Evolutionary conservation across 768 basidiomycete genomes (phyloP).

Genomic region (Lentinula lateritia): DNA sequence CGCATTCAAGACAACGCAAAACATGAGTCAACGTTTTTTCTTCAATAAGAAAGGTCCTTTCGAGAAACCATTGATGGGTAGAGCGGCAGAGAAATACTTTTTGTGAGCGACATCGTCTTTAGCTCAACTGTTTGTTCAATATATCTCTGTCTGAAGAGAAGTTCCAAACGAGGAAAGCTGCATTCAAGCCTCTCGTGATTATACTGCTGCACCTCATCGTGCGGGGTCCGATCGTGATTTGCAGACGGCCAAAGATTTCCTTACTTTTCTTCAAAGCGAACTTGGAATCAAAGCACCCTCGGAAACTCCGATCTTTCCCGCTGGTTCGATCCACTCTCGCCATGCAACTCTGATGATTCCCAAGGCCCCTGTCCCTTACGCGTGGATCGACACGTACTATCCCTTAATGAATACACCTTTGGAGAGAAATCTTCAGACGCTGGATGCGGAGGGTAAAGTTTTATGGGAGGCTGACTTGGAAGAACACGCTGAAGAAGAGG

Average conservation of each 20-base stretch:
- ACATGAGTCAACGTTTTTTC: neutral
- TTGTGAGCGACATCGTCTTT: neutral
- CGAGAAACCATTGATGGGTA: neutral
- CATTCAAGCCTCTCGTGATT: constrained; percentile 43
- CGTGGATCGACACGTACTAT: constrained; percentile 71
- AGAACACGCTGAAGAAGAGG: constrained; percentile 61
- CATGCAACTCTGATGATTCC: constrained; percentile 46
- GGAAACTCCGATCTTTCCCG: constrained; percentile 42
- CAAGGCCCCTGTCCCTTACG: constrained; percentile 32
- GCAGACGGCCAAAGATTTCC: constrained; percentile 50
- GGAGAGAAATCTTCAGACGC: constrained; percentile 47
- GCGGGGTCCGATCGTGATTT: constrained; percentile 56
- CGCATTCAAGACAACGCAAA: neutral
- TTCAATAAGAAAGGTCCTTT: neutral
- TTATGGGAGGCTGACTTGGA: constrained; percentile 59
- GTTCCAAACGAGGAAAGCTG: constrained; percentile 48
- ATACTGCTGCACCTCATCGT: constrained; percentile 50
- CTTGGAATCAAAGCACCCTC: constrained; percentile 32
- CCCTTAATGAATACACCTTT: constrained; percentile 69
- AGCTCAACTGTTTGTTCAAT: neutral
- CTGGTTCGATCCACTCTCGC: constrained; percentile 50
- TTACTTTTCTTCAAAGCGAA: constrained; percentile 45
- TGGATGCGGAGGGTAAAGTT: constrained; percentile 42
- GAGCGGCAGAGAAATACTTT: constrained; percentile 5
- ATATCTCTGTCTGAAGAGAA: constrained; percentile 25